Conservation (phyloP, 495 filamentous ascomycete species). For the Neurospora discreta region DNA sequence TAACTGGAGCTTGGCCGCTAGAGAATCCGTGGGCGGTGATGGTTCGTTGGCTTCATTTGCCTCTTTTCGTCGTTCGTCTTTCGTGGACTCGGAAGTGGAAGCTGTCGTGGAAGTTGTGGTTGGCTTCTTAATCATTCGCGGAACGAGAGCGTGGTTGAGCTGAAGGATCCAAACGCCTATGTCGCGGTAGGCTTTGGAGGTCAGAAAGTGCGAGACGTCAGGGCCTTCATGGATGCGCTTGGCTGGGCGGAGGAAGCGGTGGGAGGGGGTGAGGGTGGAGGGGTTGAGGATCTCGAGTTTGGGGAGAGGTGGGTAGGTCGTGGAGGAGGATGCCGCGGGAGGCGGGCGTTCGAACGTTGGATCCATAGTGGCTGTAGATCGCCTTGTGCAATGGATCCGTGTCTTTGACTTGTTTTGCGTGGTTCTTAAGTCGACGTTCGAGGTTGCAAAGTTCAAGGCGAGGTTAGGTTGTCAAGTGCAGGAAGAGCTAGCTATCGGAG, state of each 20-base stretch:
- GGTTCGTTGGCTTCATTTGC: neutral
- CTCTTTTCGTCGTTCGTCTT: neutral
- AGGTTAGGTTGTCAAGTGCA: neutral
- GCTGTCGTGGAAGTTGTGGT: neutral
- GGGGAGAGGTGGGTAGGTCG: conserved; percentile 7
- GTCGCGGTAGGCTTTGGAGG: conserved; percentile 70
- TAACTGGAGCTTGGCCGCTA: neutral
- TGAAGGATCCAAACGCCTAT: conserved; percentile 81
- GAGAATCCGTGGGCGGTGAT: neutral
- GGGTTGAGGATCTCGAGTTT: conserved; percentile 24
- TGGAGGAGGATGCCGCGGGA: neutral
- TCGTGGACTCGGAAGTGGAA: neutral
- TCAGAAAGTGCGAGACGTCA: conserved; percentile 67
- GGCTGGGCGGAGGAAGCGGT: conserved; percentile 41
- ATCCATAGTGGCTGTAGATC: neutral
- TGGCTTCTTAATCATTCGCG: conserved; percentile 29
- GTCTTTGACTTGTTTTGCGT: neutral
- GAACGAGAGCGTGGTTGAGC: conserved; percentile 80
- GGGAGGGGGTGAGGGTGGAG: neutral
- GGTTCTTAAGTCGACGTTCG: neutral
- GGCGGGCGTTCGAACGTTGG: neutral
- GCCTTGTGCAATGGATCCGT: neutral
- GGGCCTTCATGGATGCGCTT: conserved; percentile 75
- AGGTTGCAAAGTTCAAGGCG: neutral
- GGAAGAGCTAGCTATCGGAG: neutral